Conservation (phyloP, 305 asterid genomes). For the Fraxinus ornus region DNA sequence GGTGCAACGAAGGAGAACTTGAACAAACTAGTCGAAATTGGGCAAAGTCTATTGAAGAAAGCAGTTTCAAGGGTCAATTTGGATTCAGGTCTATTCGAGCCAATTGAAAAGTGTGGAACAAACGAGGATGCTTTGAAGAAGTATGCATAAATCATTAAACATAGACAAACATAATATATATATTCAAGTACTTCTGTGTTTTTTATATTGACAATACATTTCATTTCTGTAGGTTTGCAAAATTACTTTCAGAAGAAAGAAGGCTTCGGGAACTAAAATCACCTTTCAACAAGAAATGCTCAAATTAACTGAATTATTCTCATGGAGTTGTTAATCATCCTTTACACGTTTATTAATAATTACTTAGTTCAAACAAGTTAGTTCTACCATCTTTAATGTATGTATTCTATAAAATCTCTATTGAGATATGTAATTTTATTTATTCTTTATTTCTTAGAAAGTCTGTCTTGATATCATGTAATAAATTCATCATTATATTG, state of each 20-base stretch:
- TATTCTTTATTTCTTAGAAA: not conserved
- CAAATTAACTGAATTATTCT: not conserved
- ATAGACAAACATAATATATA: not conserved
- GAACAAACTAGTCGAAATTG: slow-evolving; percentile 31
- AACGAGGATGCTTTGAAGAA: slow-evolving; percentile 39
- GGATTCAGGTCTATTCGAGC: slow-evolving; percentile 34
- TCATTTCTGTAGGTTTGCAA: slow-evolving; percentile 27
- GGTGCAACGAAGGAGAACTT: slow-evolving; percentile 42
- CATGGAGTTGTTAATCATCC: not conserved
- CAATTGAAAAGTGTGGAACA: slow-evolving; percentile 28
- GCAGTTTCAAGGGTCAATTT: slow-evolving; percentile 41
- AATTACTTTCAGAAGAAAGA: slow-evolving; percentile 29
- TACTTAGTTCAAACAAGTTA: not conserved
- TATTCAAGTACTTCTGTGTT: not conserved
- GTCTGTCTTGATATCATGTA: not conserved
- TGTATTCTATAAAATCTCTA: not conserved
- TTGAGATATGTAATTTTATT: not conserved
- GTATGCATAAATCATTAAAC: slow-evolving; percentile 9
- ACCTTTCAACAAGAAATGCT: not conserved
- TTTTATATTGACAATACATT: not conserved
- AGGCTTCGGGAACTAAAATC: slow-evolving; percentile 22
- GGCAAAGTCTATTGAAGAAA: slow-evolving; percentile 30
- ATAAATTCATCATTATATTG: not conserved
- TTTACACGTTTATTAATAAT: not conserved
- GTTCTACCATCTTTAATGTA: not conserved